Evolutionary conservation across 371 early-diverging fungal species (phyloP).

Genomic region (Batrachochytrium dendrobatidis): DNA sequence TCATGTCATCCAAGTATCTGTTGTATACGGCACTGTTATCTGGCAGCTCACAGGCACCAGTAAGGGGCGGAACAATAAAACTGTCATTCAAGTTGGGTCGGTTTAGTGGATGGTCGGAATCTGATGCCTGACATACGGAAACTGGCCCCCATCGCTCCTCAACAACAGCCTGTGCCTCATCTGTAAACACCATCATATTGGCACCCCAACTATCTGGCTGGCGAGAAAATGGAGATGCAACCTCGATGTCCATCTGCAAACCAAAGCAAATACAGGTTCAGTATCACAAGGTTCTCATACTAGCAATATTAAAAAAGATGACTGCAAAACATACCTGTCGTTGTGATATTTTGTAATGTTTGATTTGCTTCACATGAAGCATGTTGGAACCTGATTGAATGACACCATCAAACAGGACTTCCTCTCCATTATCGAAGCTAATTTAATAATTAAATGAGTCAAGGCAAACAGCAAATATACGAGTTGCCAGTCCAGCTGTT

Average conservation of each 20-base stretch:
- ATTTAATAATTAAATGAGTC: too few relatives aligned
- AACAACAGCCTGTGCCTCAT: slow-evolving; percentile 8
- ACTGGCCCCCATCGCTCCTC: not conserved
- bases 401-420: slow-evolving; percentile 19
- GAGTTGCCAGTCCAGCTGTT: too few relatives aligned
- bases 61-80: not conserved
- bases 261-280: not conserved
- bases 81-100: not conserved
- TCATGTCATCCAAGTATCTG: not conserved
- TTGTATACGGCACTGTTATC: not conserved
- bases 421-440: too few relatives aligned
- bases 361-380: slow-evolving; percentile 25
- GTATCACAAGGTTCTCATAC: not conserved
- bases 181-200: slow-evolving; percentile 21
- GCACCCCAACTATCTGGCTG: slow-evolving; percentile 10
- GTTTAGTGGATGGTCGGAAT: not conserved
- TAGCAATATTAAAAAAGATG: not conserved
- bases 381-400: slow-evolving; percentile 13
- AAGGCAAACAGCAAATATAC: too few relatives aligned
- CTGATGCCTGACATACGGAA: slow-evolving; percentile 3
- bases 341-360: slow-evolving; percentile 18
- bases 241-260: slow-evolving; percentile 13
- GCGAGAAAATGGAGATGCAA: slow-evolving; percentile 17
- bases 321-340: slow-evolving; percentile 11
- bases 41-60: slow-evolving; percentile 3